These are phyloP conservation scores for Penicillium hordei DNA, from an alignment of 2,329 filamentous ascomycete species.

Conservation along the genomic window DNA sequence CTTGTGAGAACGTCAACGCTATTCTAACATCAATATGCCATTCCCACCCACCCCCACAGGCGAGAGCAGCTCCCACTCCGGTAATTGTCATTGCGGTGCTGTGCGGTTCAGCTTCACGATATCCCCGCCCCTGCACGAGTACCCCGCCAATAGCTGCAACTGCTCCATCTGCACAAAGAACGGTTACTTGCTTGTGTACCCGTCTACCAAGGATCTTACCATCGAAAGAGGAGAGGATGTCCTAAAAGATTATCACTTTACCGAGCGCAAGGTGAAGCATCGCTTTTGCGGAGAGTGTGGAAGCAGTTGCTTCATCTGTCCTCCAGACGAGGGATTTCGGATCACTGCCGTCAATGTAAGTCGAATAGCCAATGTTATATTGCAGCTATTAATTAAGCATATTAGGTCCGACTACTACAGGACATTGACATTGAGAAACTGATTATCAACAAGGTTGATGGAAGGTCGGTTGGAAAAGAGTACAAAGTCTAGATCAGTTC, in stretches of 20 bases:
- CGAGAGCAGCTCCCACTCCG: neutral
- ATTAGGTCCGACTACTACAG: neutral
- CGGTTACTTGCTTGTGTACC: neutral
- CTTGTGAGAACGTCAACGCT: neutral
- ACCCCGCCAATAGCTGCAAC: neutral
- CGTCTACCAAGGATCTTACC: neutral
- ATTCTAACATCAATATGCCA: neutral
- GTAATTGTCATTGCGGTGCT: neutral
- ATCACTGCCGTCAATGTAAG: neutral
- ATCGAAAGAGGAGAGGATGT: neutral
- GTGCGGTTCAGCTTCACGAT: neutral
- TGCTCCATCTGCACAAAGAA: neutral
- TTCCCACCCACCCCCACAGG: neutral
- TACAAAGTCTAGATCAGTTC: neutral
- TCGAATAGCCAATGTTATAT: neutral
- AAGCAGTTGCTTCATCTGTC: neutral
- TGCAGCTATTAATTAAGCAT: neutral
- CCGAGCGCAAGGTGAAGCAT: neutral
- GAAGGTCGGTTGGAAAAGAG: neutral
- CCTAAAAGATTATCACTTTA: neutral
- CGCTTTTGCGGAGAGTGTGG: neutral
- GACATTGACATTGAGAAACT: neutral
- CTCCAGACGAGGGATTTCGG: neutral
- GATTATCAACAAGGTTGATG: neutral
- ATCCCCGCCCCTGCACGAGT: neutral